These are phyloP conservation scores for Bruguiera sexangula DNA, from an alignment of 345 rosid species.

Conservation along the genomic window DNA sequence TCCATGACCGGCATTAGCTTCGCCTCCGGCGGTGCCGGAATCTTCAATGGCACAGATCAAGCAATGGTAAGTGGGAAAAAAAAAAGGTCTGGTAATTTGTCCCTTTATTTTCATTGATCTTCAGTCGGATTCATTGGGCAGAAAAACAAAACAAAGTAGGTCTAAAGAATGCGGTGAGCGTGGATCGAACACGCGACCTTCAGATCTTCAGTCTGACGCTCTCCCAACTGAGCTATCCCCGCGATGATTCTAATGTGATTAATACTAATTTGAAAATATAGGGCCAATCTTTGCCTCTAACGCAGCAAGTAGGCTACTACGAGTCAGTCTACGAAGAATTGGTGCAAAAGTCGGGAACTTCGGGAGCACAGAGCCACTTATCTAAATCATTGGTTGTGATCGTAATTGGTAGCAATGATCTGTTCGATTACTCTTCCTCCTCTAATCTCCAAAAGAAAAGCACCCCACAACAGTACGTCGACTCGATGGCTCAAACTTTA, in stretches of 20 bases:
- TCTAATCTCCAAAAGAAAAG: conserved; percentile 27
- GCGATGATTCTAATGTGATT: conserved; percentile 2
- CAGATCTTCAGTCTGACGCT: conserved; percentile 98
- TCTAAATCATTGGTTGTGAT: conserved; percentile 50
- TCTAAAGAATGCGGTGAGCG: conserved; percentile 59
- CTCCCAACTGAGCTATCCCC: conserved; percentile 96
- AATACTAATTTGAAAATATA: background rate
- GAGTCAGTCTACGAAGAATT: conserved; percentile 23
- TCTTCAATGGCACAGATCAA: conserved; percentile 51
- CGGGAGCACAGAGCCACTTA: conserved; percentile 32
- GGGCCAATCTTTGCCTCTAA: conserved; percentile 45
- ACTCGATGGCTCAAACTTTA: conserved; percentile 42
- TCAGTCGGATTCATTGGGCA: too few species aligned
- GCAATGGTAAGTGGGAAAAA: conserved; percentile 34
- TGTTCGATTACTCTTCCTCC: conserved; percentile 48
- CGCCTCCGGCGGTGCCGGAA: conserved; percentile 60
- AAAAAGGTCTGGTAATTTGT: too few species aligned
- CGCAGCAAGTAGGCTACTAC: conserved; percentile 52
- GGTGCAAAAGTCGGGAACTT: conserved; percentile 27
- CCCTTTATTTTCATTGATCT: too few species aligned
- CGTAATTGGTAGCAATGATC: conserved; percentile 64
- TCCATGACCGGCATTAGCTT: conserved; percentile 45
- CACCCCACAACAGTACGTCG: conserved; percentile 43
- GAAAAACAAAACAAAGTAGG: too few species aligned
- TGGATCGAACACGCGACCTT: conserved; percentile 96